Conservation (phyloP, 2,329 filamentous ascomycete species). For the Aspergillus novoparasiticus region DNA sequence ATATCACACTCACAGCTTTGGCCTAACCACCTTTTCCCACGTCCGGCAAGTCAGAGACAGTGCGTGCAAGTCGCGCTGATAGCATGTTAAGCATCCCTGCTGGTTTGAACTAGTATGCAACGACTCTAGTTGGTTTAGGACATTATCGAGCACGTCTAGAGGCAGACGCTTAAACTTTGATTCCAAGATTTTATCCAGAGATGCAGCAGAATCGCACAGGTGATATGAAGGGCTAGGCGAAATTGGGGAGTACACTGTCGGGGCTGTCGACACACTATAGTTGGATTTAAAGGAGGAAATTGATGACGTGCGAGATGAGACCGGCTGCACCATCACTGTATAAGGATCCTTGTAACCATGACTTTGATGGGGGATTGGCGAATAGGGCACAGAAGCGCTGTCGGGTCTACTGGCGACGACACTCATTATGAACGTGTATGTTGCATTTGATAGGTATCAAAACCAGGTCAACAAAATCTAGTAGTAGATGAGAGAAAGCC, state of each 20-base stretch:
- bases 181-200: constrained; percentile 35
- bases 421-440: constrained; percentile 36
- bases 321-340: constrained; percentile 32
- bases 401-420: constrained; percentile 44
- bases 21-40: constrained; percentile 58
- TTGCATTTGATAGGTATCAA: constrained; percentile 20
- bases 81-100: constrained; percentile 55
- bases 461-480: constrained; percentile 5
- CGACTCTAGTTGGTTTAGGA: constrained; percentile 53
- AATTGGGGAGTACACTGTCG: constrained; percentile 43
- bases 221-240: constrained; percentile 38
- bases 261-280: constrained; percentile 39
- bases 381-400: constrained; percentile 35
- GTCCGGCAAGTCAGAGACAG: constrained; percentile 57
- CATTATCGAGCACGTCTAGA: constrained; percentile 57
- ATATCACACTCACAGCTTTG: constrained; percentile 49
- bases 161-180: constrained; percentile 51
- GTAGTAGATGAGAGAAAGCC: constrained; percentile 3
- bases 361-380: constrained; percentile 28
- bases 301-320: constrained; percentile 36
- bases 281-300: constrained; percentile 43
- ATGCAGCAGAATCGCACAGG: constrained; percentile 42
- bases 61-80: constrained; percentile 56
- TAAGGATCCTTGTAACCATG: constrained; percentile 34
- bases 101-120: constrained; percentile 46